Conservation (phyloP, 2,329 filamentous ascomycete genomes). For the Calonectria ilicicola region DNA sequence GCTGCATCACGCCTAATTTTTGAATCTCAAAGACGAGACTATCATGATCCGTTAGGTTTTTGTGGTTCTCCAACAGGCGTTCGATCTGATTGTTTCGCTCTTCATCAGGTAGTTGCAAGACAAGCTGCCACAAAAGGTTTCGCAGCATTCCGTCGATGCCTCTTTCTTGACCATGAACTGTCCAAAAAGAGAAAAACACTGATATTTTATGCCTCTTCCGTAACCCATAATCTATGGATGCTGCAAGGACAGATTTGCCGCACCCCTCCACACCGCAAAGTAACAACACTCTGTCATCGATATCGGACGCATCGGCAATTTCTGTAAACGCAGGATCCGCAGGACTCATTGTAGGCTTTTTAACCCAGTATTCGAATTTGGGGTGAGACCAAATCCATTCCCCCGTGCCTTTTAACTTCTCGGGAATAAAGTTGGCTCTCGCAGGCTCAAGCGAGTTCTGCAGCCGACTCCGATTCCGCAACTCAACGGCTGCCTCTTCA, state of each 20-base stretch:
- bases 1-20: background rate
- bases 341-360: background rate
- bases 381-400: constrained; percentile 8
- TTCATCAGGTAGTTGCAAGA: background rate
- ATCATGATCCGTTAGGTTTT: background rate
- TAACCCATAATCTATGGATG: background rate
- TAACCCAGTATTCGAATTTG: background rate
- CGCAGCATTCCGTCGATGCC: background rate
- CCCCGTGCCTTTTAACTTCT: background rate
- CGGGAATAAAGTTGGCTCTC: background rate
- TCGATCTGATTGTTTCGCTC: background rate
- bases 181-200: background rate
- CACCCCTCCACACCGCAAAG: background rate
- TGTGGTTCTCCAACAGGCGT: background rate
- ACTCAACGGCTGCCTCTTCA: background rate
- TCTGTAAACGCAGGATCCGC: background rate
- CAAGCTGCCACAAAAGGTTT: background rate
- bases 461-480: background rate
- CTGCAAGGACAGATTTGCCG: constrained; percentile 9
- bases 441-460: background rate
- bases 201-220: background rate
- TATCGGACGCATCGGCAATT: background rate
- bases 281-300: background rate
- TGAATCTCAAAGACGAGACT: background rate
- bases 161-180: background rate